These are phyloP conservation scores for Penicillium paneum DNA, from an alignment of 2,329 filamentous ascomycete genomes.

Conservation along the genomic window DNA sequence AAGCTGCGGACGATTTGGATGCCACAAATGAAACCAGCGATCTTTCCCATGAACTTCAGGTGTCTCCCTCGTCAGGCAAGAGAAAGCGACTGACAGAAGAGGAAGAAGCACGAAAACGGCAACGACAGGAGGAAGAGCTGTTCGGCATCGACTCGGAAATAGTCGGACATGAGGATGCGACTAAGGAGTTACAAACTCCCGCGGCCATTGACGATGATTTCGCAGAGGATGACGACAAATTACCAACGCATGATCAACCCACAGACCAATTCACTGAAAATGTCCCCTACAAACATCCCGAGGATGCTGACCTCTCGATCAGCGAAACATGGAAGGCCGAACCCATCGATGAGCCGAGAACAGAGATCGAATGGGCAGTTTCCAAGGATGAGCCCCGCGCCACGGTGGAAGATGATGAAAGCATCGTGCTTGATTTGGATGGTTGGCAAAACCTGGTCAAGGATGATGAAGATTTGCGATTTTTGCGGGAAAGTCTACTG, in stretches of 20 bases:
- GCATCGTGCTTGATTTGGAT: slow-evolving; percentile 64
- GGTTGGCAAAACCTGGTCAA: slow-evolving; percentile 68
- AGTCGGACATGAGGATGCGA: slow-evolving; percentile 49
- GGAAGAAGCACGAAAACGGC: slow-evolving; percentile 70
- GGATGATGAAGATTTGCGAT: slow-evolving; percentile 64
- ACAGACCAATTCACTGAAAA: background rate
- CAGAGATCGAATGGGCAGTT: slow-evolving; percentile 59
- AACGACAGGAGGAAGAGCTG: slow-evolving; percentile 79
- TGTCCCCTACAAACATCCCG: background rate
- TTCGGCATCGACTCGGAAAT: slow-evolving; percentile 63
- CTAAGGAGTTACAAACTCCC: slow-evolving; percentile 30
- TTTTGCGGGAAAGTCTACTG: slow-evolving; percentile 53
- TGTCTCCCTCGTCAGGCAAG: slow-evolving; percentile 60
- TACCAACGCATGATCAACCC: slow-evolving; percentile 1
- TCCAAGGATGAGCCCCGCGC: slow-evolving; percentile 58
- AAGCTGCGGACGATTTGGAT: slow-evolving; percentile 15
- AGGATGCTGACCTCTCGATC: slow-evolving; percentile 11
- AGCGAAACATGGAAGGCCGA: slow-evolving; percentile 30
- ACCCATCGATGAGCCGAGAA: slow-evolving; percentile 34
- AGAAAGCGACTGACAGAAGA: slow-evolving; percentile 70
- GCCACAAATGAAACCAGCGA: background rate
- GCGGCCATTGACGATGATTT: slow-evolving; percentile 1
- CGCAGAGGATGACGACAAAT: slow-evolving; percentile 2
- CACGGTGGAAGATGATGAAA: slow-evolving; percentile 64
- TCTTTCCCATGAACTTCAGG: slow-evolving; percentile 42